Conservation (phyloP, 2,329 filamentous ascomycete species). For the Sporothrix variecibatus region DNA sequence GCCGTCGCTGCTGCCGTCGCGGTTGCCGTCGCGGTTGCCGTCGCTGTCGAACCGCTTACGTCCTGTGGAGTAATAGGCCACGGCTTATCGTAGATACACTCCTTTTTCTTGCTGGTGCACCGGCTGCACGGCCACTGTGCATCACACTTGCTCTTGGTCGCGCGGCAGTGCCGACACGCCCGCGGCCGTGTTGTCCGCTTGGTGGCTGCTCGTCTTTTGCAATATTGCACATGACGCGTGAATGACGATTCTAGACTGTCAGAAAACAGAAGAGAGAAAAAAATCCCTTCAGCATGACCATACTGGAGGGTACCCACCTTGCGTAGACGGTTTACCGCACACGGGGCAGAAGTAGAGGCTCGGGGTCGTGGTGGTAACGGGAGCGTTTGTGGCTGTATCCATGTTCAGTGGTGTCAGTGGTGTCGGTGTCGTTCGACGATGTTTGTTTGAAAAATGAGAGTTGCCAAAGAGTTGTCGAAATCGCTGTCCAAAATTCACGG, state of each 20-base stretch:
- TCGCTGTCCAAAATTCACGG: not conserved
- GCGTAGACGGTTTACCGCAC: constrained; percentile 16
- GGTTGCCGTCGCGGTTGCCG: not conserved
- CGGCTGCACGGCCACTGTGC: constrained; percentile 28
- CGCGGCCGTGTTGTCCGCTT: constrained; percentile 16
- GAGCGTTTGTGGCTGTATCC: not conserved
- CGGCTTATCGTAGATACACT: constrained; percentile 27
- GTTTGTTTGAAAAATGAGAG: not conserved
- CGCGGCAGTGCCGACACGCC: constrained; percentile 27
- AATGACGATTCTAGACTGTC: constrained; percentile 24
- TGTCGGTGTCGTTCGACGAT: not conserved
- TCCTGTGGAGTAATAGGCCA: not conserved
- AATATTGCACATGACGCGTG: constrained; percentile 29
- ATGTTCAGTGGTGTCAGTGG: not conserved
- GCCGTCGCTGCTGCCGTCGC: not conserved
- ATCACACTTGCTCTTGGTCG: constrained; percentile 30
- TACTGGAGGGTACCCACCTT: not conserved
- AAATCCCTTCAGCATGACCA: not conserved
- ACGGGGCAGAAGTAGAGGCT: constrained; percentile 12
- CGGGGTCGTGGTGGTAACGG: not conserved
- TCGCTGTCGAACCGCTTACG: too few species aligned
- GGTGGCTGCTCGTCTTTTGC: constrained; percentile 22
- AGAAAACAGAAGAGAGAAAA: not conserved
- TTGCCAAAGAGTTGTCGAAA: not conserved
- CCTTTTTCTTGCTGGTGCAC: constrained; percentile 19